phyloP scores from a whole-genome alignment of 2,329 filamentous ascomycete genomes.

The Aaosphaeria arxii region DNA sequence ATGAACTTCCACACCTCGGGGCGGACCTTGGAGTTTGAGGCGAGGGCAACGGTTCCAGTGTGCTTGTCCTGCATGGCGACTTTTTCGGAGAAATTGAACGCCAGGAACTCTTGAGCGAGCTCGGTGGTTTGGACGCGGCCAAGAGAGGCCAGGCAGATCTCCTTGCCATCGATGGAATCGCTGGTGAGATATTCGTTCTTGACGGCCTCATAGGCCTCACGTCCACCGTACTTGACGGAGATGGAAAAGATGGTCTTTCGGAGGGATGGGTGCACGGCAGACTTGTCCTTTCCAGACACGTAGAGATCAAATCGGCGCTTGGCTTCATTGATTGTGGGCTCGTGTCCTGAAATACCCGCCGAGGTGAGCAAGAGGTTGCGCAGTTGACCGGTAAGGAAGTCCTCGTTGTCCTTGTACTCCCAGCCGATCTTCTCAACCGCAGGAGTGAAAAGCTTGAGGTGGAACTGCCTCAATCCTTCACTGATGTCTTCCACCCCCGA shows the following conservation, averaged over 20 bases:
- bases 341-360: constrained; percentile 74
- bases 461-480: constrained; percentile 73
- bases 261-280: constrained; percentile 76
- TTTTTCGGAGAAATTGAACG: constrained; percentile 78
- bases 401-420: constrained; percentile 74
- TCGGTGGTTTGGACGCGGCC: constrained; percentile 68
- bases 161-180: constrained; percentile 85
- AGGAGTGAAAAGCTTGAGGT: constrained; percentile 70
- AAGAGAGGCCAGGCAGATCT: constrained; percentile 74
- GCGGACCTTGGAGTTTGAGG: constrained; percentile 71
- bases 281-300: constrained; percentile 61
- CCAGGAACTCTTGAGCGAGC: constrained; percentile 65
- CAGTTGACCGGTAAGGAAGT: constrained; percentile 77
- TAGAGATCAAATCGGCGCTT: constrained; percentile 78
- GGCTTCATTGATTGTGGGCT: constrained; percentile 70
- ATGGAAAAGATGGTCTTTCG: constrained; percentile 78
- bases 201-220: constrained; percentile 68
- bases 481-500: constrained; percentile 70
- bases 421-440: constrained; percentile 81
- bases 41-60: constrained; percentile 70
- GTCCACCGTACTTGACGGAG: constrained; percentile 69
- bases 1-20: constrained; percentile 79
- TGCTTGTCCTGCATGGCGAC: constrained; percentile 87
- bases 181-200: constrained; percentile 83
- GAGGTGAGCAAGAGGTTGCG: constrained; percentile 76